phyloP scores from a whole-genome alignment of 306 rosid species.

The Gillenia trifoliata region DNA sequence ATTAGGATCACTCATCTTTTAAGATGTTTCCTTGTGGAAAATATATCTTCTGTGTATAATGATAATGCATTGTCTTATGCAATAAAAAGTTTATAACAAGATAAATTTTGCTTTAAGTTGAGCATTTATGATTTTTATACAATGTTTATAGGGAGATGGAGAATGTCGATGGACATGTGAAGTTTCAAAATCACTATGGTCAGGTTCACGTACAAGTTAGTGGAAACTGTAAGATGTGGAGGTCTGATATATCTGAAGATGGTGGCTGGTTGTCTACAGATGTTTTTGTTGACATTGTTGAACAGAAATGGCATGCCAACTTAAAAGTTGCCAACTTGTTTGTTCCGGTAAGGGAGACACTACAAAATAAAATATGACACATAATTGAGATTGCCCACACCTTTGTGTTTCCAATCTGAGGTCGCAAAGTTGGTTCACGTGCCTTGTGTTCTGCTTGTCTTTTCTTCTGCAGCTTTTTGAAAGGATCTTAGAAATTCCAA shows the following conservation, averaged over 20 bases:
- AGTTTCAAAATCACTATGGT: constrained; percentile 71
- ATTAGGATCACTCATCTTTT: not conserved
- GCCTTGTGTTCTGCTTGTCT: constrained; percentile 22
- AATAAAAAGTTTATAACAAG: not conserved
- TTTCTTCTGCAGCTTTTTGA: constrained; percentile 79
- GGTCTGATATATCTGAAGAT: constrained; percentile 66
- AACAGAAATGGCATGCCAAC: constrained; percentile 90
- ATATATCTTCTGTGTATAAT: not conserved
- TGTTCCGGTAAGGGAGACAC: constrained; percentile 74
- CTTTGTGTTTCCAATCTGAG: constrained; percentile 6
- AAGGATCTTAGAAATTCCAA: constrained; percentile 82
- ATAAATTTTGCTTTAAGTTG: not conserved
- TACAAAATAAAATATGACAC: not conserved
- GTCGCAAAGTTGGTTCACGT: constrained; percentile 16
- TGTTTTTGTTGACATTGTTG: constrained; percentile 71
- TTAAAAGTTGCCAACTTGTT: constrained; percentile 64
- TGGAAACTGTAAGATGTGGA: constrained; percentile 91
- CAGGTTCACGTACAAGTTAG: constrained; percentile 60
- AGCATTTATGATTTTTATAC: constrained; percentile 10
- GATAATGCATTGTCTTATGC: constrained; percentile 3
- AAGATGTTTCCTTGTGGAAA: not conserved
- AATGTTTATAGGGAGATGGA: constrained; percentile 64
- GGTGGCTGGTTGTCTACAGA: constrained; percentile 91
- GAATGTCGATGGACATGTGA: constrained; percentile 75
- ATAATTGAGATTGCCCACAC: constrained; percentile 9